Evolutionary conservation across 2,329 filamentous ascomycete species (phyloP).

Genomic region (Atkinsonella hypoxylon): DNA sequence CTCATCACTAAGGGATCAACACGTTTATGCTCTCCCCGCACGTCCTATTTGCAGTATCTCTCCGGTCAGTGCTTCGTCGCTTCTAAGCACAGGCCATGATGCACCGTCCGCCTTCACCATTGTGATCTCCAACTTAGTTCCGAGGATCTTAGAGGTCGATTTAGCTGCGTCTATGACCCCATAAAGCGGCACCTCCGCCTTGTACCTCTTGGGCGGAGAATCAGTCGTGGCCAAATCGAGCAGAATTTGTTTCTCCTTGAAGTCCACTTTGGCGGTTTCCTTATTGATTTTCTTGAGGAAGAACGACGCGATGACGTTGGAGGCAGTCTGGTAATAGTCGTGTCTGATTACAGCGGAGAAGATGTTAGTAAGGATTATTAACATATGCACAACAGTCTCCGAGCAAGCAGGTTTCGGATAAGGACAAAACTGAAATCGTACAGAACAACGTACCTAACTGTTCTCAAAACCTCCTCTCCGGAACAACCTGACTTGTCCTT

Average conservation of each 20-base stretch:
- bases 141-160: conserved; percentile 69
- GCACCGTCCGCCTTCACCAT: conserved; percentile 60
- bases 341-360: conserved; percentile 25
- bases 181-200: conserved; percentile 61
- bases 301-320: conserved; percentile 76
- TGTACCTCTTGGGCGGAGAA: conserved; percentile 64
- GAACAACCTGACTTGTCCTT: conserved; percentile 33
- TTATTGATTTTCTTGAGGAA: conserved; percentile 98
- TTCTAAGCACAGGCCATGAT: conserved; percentile 77
- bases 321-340: conserved; percentile 90
- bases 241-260: conserved; percentile 49
- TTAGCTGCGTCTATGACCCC: conserved; percentile 63
- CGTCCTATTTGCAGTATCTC: conserved; percentile 86
- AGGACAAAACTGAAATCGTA: no score
- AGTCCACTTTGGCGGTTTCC: conserved; percentile 58
- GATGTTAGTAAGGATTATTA: background rate
- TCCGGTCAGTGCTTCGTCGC: conserved; percentile 54
- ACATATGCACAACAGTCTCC: background rate
- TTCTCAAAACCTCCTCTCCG: conserved; percentile 65
- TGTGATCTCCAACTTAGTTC: conserved; percentile 77
- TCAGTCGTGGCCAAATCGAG: conserved; percentile 83
- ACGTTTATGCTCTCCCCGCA: conserved; percentile 38
- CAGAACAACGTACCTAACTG: conserved; percentile 49
- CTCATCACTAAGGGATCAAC: background rate
- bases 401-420: background rate